Evolutionary conservation across 106 monocot species (phyloP).

Genomic region (Dioscorea zingiberensis): DNA sequence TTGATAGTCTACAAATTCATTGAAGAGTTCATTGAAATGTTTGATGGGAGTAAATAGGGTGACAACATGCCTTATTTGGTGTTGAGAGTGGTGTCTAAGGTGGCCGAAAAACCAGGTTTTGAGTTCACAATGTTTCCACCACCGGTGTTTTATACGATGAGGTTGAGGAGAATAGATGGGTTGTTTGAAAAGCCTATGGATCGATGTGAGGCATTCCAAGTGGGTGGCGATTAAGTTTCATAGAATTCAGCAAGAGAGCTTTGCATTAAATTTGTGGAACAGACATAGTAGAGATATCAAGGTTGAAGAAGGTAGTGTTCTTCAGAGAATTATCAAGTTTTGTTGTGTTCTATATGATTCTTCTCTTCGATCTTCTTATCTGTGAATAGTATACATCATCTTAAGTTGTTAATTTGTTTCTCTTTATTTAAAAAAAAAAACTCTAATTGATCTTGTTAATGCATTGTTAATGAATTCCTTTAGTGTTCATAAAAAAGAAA

Average conservation of each 20-base stretch:
- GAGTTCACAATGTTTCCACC: constrained; percentile 45
- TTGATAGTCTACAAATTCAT: constrained; percentile 63
- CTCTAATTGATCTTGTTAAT: too few relatives aligned
- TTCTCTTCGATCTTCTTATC: too few relatives aligned
- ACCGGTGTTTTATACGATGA: constrained; percentile 64
- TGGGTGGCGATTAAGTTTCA: constrained; percentile 40
- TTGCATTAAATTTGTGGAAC: constrained; percentile 78
- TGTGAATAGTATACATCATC: too few relatives aligned
- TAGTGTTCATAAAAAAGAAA: too few relatives aligned
- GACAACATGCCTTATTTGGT: constrained; percentile 81
- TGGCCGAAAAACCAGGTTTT: constrained; percentile 13
- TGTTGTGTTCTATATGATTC: constrained; percentile 58
- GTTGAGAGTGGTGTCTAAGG: constrained; percentile 50
- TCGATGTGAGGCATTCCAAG: constrained; percentile 9
- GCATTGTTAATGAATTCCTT: too few relatives aligned
- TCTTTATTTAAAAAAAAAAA: too few relatives aligned
- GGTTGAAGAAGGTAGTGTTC: constrained; percentile 60
- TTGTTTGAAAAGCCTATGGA: constrained; percentile 42
- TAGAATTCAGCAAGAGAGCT: constrained; percentile 35
- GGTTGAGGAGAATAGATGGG: constrained; percentile 41
- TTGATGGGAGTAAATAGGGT: constrained; percentile 86
- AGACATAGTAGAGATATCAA: constrained; percentile 36
- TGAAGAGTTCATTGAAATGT: constrained; percentile 55
- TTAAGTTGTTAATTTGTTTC: too few relatives aligned
- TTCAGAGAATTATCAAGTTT: constrained; percentile 36